Base-by-base conservation (phyloP, 306 rosid species). In the Purshia tridentata region DNA sequence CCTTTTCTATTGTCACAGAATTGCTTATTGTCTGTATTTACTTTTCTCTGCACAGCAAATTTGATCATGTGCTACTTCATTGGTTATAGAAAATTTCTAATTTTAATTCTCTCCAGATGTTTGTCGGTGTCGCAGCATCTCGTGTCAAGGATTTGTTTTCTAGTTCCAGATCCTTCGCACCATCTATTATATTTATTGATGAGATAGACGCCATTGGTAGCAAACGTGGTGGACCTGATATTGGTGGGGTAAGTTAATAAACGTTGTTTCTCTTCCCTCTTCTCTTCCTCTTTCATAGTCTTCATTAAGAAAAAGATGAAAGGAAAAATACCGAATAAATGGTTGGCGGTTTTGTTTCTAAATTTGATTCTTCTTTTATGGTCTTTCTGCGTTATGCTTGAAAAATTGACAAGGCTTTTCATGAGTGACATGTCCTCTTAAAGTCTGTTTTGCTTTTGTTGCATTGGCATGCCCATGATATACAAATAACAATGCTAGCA, bases 121-220 rank as follows among this genome's bases (percentile, higher is more conserved):
- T 93, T 85, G 96, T 88, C 70, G 98, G 98, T 72, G 98, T 93
- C 79, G 98, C 98, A 77, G 98, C 97, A 73, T 88, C 98, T 69
- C 98, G 98, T 82, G 97, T 93, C 80, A 91, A 91, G 83, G 98
- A 93, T 84, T 91, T 93, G 65, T 93, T 93, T 86, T 78, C 81
- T 41, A 91, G 78, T 83, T 94, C 98, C 85, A 91, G 98, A 76
- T 89, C 97, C 68, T 91, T 73, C 80, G 77, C 98, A 5, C 98
- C 98, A 57, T 93, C 97, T 50, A 93, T 93, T 77, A 89, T 93
- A 61, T 93, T 93, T 84, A 88, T 93, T 76, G 98, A 93, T 77
- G 97, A 93, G 92, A 93, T 93, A 77, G 98, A 93, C 83, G 98
- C 98, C 83, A 93, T 93, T 81, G 98, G 98, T 61, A 91, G 98